phyloP scores from a whole-genome alignment of 2,329 filamentous ascomycete species.

The Hymenoscyphus albidus region DNA sequence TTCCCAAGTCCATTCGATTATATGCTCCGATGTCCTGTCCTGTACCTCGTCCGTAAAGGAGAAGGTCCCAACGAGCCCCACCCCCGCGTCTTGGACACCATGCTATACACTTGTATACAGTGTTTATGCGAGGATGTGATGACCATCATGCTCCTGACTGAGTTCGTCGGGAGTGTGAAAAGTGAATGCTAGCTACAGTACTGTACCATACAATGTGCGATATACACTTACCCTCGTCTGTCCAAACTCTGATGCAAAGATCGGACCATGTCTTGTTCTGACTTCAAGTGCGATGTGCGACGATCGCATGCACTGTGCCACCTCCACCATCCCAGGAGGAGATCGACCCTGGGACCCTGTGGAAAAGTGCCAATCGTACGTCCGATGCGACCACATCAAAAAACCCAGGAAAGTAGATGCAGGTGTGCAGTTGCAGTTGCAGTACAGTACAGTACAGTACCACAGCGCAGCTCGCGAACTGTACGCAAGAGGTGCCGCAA shows the following conservation, averaged over 20 bases:
- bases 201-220: background rate
- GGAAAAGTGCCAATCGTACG: background rate
- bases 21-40: too few relatives aligned
- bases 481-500: constrained; percentile 3
- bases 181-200: background rate
- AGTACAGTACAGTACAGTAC: background rate
- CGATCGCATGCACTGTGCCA: background rate
- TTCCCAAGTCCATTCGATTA: too few relatives aligned
- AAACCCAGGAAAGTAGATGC: background rate
- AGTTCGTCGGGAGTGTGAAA: background rate
- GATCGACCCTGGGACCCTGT: background rate
- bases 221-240: background rate
- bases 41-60: background rate
- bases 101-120: background rate
- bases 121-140: background rate
- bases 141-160: background rate
- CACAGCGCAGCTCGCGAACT: constrained; percentile 1
- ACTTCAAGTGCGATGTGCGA: background rate
- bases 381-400: background rate
- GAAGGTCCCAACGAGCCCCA: background rate
- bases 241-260: background rate
- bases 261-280: background rate
- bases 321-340: background rate
- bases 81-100: background rate
- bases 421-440: background rate